These are phyloP conservation scores for Suillus cothurnatus DNA, from an alignment of 768 basidiomycete genomes.

Conservation along the genomic window DNA sequence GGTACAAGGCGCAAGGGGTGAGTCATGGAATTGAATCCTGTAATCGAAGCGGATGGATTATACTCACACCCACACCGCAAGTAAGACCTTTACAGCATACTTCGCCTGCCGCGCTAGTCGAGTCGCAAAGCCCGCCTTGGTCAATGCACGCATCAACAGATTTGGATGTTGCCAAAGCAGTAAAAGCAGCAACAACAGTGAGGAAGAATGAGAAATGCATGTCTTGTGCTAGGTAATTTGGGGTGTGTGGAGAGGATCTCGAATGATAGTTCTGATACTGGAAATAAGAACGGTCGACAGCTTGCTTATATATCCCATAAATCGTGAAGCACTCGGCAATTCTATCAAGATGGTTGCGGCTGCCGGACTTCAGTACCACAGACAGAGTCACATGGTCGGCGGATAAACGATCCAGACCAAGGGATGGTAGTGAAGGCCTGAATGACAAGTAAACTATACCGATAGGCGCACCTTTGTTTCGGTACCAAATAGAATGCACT, in stretches of 20 bases:
- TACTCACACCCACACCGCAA: background rate
- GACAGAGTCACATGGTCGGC: background rate
- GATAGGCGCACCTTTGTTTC: too few relatives aligned
- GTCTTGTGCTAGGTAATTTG: background rate
- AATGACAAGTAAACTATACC: too few relatives aligned
- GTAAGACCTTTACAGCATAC: background rate
- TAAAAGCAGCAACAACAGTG: background rate
- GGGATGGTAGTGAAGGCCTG: too few relatives aligned
- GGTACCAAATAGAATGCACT: too few relatives aligned
- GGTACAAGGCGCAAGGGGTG: background rate
- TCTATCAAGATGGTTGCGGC: background rate
- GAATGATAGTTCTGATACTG: too few relatives aligned
- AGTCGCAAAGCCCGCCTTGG: accelerated
- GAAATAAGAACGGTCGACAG: background rate
- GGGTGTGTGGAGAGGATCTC: background rate
- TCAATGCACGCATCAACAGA: background rate
- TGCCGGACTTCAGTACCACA: background rate
- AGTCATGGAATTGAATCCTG: background rate
- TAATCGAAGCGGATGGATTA: background rate
- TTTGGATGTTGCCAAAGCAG: background rate
- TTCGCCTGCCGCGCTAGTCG: background rate
- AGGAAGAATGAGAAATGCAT: background rate
- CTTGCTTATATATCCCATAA: background rate
- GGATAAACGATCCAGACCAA: background rate
- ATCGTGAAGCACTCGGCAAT: background rate